These are phyloP conservation scores for Thalassiosira livingstoniorum DNA, from an alignment of 352 stramenopile genomes.

Conservation along the genomic window DNA sequence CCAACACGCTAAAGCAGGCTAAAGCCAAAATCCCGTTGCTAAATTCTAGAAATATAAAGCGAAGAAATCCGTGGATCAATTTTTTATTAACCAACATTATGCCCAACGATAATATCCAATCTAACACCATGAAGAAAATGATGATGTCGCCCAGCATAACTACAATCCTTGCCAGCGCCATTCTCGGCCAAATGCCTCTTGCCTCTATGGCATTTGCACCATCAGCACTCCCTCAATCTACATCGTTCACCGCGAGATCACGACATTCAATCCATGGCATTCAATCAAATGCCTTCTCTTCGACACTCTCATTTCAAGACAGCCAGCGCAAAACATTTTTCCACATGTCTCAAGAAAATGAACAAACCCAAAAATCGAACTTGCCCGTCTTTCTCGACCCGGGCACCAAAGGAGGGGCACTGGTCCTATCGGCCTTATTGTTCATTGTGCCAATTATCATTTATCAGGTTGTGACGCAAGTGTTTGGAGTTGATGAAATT, in stretches of 20 bases:
- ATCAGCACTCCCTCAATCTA: neutral
- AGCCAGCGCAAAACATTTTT: constrained; percentile 9
- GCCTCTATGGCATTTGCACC: constrained; percentile 21
- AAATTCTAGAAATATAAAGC: no score
- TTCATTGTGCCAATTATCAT: constrained; percentile 78
- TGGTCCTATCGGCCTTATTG: constrained; percentile 76
- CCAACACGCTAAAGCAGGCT: no score
- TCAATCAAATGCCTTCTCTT: neutral
- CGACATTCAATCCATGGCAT: neutral
- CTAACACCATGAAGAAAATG: no score
- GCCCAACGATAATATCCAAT: no score
- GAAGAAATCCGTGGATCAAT: no score
- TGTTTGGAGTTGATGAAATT: constrained; percentile 77
- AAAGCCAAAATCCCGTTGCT: no score
- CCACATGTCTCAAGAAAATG: constrained; percentile 21
- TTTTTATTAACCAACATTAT: no score
- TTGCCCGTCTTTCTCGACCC: constrained; percentile 84
- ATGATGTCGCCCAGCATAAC: no score
- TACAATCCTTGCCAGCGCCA: constrained; percentile 5
- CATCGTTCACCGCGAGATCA: constrained; percentile 6
- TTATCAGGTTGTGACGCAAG: constrained; percentile 68
- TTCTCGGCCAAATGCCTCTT: constrained; percentile 11
- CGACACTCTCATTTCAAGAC: neutral
- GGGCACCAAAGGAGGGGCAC: constrained; percentile 79
- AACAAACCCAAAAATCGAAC: constrained; percentile 35